Conservation (phyloP, 768 basidiomycete genomes). For the Lentinula sp. region DNA sequence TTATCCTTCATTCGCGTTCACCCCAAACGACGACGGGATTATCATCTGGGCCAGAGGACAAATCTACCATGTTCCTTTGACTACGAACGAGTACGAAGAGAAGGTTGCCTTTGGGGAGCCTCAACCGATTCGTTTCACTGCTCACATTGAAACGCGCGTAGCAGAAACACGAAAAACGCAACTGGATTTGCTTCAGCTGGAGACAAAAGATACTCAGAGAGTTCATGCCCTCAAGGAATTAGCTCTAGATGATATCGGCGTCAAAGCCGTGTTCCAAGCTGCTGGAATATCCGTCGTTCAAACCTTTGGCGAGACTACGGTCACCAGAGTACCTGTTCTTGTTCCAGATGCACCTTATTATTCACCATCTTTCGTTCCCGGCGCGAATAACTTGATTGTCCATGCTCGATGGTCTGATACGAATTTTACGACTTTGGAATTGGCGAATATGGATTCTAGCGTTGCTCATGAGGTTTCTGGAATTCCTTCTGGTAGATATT, state of each 20-base stretch:
- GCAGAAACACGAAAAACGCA: slow-evolving; percentile 50
- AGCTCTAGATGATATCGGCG: slow-evolving; percentile 47
- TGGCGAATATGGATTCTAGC: slow-evolving; percentile 44
- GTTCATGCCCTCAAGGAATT: slow-evolving; percentile 61
- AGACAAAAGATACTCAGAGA: slow-evolving; percentile 48
- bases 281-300: slow-evolving; percentile 51
- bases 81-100: slow-evolving; percentile 47
- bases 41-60: slow-evolving; percentile 74
- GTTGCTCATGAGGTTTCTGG: slow-evolving; percentile 44
- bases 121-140: slow-evolving; percentile 49
- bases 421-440: slow-evolving; percentile 57
- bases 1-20: slow-evolving; percentile 71
- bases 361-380: slow-evolving; percentile 60
- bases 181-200: slow-evolving; percentile 43
- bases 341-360: slow-evolving; percentile 48
- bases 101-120: slow-evolving; percentile 30
- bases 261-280: slow-evolving; percentile 56
- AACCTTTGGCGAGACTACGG: slow-evolving; percentile 24
- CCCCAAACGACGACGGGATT: slow-evolving; percentile 49
- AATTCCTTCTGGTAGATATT: slow-evolving; percentile 60
- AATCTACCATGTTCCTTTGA: slow-evolving; percentile 56
- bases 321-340: slow-evolving; percentile 40
- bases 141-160: slow-evolving; percentile 57
- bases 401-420: slow-evolving; percentile 67
- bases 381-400: slow-evolving; percentile 41